Percentiles rank a stretch among this genome's conserved stretches.
Evolutionary conservation across 345 rosid species (phyloP).

Genomic region (Gossypium arboreum): DNA sequence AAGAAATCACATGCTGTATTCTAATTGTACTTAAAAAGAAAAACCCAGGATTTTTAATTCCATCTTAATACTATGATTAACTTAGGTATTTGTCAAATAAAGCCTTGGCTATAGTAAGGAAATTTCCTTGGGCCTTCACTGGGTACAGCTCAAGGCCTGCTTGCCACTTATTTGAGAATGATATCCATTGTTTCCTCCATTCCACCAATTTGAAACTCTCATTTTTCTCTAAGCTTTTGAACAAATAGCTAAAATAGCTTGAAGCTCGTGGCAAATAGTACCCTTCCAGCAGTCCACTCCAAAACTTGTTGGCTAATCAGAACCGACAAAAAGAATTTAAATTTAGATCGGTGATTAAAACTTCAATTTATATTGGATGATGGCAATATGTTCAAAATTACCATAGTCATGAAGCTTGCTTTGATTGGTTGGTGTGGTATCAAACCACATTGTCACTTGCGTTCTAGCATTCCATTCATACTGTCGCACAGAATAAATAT

Average conservation of each 20-base stretch:
- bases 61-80: slow-evolving; percentile 5
- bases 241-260: slow-evolving; percentile 45
- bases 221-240: slow-evolving; percentile 48
- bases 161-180: slow-evolving; percentile 71
- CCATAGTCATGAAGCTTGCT: slow-evolving; percentile 96
- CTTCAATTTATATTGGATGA: not conserved
- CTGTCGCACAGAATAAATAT: slow-evolving; percentile 31
- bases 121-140: slow-evolving; percentile 58
- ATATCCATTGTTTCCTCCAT: slow-evolving; percentile 80
- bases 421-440: slow-evolving; percentile 56
- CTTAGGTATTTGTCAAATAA: slow-evolving; percentile 55
- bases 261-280: slow-evolving; percentile 71
- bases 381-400: slow-evolving; percentile 22
- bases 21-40: slow-evolving; percentile 10
- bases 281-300: slow-evolving; percentile 74
- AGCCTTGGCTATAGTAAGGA: slow-evolving; percentile 50
- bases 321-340: not conserved
- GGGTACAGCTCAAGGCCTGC: slow-evolving; percentile 45
- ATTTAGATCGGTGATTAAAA: not conserved
- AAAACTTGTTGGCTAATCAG: slow-evolving; percentile 75
- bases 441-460: slow-evolving; percentile 96
- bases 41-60: slow-evolving; percentile 9
- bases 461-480: slow-evolving; percentile 93
- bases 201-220: slow-evolving; percentile 44
- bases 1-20: not conserved